phyloP scores from a whole-genome alignment of 768 basidiomycete genomes.

The Podaxis sp. region DNA sequence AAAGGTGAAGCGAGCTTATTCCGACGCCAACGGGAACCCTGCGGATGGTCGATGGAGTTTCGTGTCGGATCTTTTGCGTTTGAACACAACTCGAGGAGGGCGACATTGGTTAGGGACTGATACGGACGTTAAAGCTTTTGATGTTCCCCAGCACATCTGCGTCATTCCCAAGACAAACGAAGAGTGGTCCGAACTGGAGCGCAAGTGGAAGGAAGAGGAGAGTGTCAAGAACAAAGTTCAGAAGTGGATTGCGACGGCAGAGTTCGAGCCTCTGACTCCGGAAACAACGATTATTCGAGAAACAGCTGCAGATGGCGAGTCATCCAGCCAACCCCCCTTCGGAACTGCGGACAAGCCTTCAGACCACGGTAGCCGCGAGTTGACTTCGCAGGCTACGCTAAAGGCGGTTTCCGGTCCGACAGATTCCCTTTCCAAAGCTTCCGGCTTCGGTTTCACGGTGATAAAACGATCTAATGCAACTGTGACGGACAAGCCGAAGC shows the following conservation, averaged over 20 bases:
- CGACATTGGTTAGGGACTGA: constrained; percentile 1
- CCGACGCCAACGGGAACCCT: constrained; percentile 5
- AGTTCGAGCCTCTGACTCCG: constrained; percentile 9
- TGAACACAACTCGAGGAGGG: constrained; percentile 6
- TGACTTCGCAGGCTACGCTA: neutral
- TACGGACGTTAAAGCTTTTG: neutral
- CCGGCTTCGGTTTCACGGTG: neutral
- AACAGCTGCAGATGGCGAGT: neutral
- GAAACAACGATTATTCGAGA: constrained; percentile 2
- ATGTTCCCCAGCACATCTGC: neutral
- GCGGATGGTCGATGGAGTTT: constrained; percentile 10
- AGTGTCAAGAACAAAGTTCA: constrained; percentile 8
- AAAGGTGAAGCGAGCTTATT: constrained; percentile 4
- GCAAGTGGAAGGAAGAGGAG: constrained; percentile 6
- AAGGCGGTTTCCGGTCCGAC: neutral
- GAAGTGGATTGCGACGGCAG: constrained; percentile 8
- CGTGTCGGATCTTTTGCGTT: constrained; percentile 3
- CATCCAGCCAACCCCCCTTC: neutral
- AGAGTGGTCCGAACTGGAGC: constrained; percentile 3
- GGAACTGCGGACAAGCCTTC: neutral
- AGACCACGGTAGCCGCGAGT: neutral
- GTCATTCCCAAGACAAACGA: constrained; percentile 3
- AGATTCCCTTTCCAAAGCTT: neutral
- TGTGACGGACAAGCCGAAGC: neutral
- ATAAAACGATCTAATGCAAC: neutral